Base-by-base conservation (phyloP, 768 basidiomycete genomes). In the Basidioascus undulatus region DNA sequence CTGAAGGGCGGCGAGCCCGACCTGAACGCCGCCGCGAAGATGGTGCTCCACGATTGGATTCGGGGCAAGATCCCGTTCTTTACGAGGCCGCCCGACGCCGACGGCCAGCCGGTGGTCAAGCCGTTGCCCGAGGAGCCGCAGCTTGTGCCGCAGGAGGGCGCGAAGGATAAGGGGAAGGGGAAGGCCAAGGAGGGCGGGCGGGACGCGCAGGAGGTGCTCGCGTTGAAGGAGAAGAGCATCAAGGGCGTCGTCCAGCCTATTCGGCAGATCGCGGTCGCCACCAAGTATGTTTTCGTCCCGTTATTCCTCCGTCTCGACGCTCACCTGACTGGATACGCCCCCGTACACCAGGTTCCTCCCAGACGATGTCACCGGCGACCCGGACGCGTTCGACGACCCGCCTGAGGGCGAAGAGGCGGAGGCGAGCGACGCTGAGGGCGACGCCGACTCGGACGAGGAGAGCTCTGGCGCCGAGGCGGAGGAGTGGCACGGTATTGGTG, bases 61-160 rank as follows among this genome's bases (percentile, higher is more conserved):
- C 66, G 92, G 35, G 92, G 89, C 7, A 76, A 83, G 50, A 89
- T 98, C 53, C 92, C 92, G 16, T 98, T 74, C 66, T 98, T 94
- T 53, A 86, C 84, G 28, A 56, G 76, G 11, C 92, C 92, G 12
- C 89, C 89, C 41, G 74, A 71, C 45, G 36, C 40, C n/a, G 36
- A 44, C 15, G 46, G 47, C 39, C 55, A 57, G 49, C 52, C 55
- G 10, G 47, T 44, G 33, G 44, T 41, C 25, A 24, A 32, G 24
- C 44, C 42, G 20, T 41, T 43, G 33, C 39, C 45, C 35, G 43
- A 35, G 9, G 19, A 12, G 15, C 19, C 33, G 32, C 23, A 35
- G 28, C n/a, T 11, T 32, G 6, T 24, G n/a, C 35, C 20, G 20
- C 7, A 23, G 44, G 47, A 31, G 47, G 48, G 27, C 43, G 43